Base-by-base conservation (phyloP, 1,284 basidiomycete genomes). In the Naganishia albida region DNA sequence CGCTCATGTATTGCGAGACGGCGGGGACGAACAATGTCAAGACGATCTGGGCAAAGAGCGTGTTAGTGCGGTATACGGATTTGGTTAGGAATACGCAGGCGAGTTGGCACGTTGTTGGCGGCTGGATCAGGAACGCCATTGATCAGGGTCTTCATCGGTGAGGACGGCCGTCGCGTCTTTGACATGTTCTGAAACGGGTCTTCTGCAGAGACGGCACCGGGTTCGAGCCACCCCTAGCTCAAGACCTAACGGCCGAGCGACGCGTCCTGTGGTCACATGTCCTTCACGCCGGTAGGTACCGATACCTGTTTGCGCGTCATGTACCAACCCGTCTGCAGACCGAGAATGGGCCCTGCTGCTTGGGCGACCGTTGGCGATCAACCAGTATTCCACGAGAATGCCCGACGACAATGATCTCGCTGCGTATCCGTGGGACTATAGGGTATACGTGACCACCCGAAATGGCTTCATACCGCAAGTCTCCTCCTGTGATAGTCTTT, bases 371-470 rank as follows among this genome's bases (percentile, higher is more conserved):
- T 38, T 65, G 42, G 56, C 57, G 8, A 49, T 65, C 56, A 65
- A 55, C n/a, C 64, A 55, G 34, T 65, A 65, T 54, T 65, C 64
- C 16, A 65, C 64, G 18, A 50, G 51, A 50, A 65, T 65, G 64
- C 64, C 64, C 8, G 59, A 59, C 25, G 64, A 65, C 57, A 40
- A 59, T 16, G 64, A 65, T 60, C 34, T 65, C 3, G 50, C 40
- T 13, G 50, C 50, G 12, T 62, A 52, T 49, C 64, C 64, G 8
- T 65, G 64, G 64, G 64, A 65, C 42, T 65, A 65, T 42, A 48
- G 52, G 56, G 56, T 60, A 39, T 65, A 65, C 44, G 15, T 65
- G 40, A 28, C 59, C 1, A 50, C 50, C 13, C 38, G 64, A 53
- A 65, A 65, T 38, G 52, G 62, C 18, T 52, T 65, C 26, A 65